phyloP scores from a whole-genome alignment of 2,329 filamentous ascomycete species.

The Fusarium dimerum region DNA sequence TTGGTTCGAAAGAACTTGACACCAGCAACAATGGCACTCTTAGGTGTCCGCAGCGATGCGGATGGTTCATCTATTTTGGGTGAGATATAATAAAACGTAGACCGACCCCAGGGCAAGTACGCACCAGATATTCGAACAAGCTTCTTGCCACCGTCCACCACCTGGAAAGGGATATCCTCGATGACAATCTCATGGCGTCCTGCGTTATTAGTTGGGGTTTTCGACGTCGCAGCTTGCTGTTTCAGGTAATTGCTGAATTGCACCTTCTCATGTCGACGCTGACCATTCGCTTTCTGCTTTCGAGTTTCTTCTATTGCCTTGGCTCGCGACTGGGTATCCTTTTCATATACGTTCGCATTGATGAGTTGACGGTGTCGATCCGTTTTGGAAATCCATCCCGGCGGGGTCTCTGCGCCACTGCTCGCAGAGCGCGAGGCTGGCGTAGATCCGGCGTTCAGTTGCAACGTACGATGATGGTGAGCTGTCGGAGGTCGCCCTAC shows the following conservation, averaged over 20 bases:
- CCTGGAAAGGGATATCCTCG: constrained; percentile 71
- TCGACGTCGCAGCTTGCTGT: constrained; percentile 24
- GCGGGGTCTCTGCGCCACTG: constrained; percentile 33
- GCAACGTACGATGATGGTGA: constrained; percentile 57
- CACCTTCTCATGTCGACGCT: constrained; percentile 59
- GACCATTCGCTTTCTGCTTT: constrained; percentile 55
- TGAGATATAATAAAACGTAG: constrained; percentile 26
- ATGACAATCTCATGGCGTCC: constrained; percentile 64
- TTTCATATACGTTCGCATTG: constrained; percentile 76
- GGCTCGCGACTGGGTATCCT: constrained; percentile 66
- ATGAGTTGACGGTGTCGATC: constrained; percentile 82
- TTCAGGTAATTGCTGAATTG: constrained; percentile 48
- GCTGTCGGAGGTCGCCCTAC: constrained; percentile 36
- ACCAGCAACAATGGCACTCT: constrained; percentile 69
- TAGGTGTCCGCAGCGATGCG: constrained; percentile 69
- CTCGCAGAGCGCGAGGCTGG: constrained; percentile 41
- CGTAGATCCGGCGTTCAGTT: constrained; percentile 55
- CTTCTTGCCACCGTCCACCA: constrained; percentile 80
- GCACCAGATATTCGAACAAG: constrained; percentile 72
- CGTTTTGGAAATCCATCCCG: constrained; percentile 67
- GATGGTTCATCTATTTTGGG: constrained; percentile 55
- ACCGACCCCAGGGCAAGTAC: constrained; percentile 8
- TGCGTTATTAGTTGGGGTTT: constrained; percentile 27
- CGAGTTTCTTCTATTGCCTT: constrained; percentile 73
- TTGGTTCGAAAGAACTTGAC: constrained; percentile 85